Evolutionary conservation across 208 protist species (phyloP).

Genomic region (Vickermania ingenoplastis): DNA sequence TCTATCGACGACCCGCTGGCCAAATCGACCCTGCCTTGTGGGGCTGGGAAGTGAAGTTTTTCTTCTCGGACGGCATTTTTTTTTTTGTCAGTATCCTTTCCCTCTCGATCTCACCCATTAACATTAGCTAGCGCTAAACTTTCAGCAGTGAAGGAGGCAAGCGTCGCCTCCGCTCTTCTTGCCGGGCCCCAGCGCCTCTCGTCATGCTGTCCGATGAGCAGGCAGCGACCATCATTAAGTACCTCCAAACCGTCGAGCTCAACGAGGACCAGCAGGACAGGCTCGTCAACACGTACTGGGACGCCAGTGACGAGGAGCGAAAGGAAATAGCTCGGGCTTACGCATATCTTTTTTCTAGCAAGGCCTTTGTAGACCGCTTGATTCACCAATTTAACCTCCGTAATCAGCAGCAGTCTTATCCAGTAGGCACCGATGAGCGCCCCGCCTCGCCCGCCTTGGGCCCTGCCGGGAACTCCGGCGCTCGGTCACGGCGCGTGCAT

Average conservation of each 20-base stretch:
- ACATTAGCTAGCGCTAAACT: too few species aligned
- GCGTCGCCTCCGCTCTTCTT: too few species aligned
- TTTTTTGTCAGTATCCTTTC: too few species aligned
- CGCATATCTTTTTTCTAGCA: slow-evolving; percentile 48
- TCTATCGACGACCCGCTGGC: too few species aligned
- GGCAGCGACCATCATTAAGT: slow-evolving; percentile 45
- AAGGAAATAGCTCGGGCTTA: slow-evolving; percentile 64
- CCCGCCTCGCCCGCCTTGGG: slow-evolving; percentile 1
- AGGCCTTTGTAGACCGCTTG: slow-evolving; percentile 69
- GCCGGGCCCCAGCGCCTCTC: too few species aligned
- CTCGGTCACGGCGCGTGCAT: slow-evolving; percentile 43
- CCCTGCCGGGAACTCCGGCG: not conserved
- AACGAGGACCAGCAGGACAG: slow-evolving; percentile 47
- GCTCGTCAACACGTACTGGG: slow-evolving; percentile 67
- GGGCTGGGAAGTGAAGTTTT: too few species aligned
- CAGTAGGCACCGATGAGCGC: not conserved
- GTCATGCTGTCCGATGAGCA: slow-evolving; percentile 54
- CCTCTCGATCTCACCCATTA: too few species aligned
- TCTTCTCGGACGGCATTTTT: too few species aligned
- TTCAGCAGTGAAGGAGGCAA: too few species aligned
- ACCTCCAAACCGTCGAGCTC: slow-evolving; percentile 55
- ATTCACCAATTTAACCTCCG: slow-evolving; percentile 30
- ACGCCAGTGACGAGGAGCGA: slow-evolving; percentile 45
- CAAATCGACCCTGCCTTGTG: too few species aligned
- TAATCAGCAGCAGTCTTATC: slow-evolving; percentile 11